phyloP scores from a whole-genome alignment of 805 yeast genomes.

The Metschnikowia sp. region DNA sequence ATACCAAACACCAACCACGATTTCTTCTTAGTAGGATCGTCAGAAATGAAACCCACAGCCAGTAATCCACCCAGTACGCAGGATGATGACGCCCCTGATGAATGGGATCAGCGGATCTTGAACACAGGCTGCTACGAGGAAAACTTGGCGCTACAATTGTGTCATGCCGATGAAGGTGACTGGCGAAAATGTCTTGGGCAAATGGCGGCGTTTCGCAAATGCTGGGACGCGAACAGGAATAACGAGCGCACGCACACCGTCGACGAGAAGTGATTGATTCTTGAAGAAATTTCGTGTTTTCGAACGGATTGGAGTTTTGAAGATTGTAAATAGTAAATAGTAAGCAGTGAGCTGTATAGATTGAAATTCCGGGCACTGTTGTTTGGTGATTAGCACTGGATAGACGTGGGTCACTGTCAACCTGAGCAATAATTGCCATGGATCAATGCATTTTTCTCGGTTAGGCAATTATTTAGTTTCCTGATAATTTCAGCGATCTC shows the following conservation, averaged over 20 bases:
- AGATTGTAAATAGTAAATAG: background rate
- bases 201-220: conserved; percentile 56
- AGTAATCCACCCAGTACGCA: background rate
- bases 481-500: too few relatives aligned
- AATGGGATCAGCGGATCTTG: conserved; percentile 69
- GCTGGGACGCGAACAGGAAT: conserved; percentile 61
- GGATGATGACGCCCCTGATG: conserved; percentile 63
- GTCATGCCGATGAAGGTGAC: conserved; percentile 79
- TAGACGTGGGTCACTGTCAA: too few relatives aligned
- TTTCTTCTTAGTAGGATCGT: too few relatives aligned
- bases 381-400: too few relatives aligned
- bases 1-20: too few relatives aligned
- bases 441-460: too few relatives aligned
- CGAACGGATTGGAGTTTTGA: background rate
- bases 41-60: conserved; percentile 1
- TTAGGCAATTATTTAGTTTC: too few relatives aligned
- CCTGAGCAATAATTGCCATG: too few relatives aligned
- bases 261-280: conserved; percentile 18
- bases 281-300: background rate
- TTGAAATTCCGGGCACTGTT: too few relatives aligned
- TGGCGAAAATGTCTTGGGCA: conserved; percentile 66
- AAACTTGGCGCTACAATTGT: conserved; percentile 64
- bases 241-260: conserved; percentile 46
- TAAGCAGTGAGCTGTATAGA: too few relatives aligned
- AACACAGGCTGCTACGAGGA: conserved; percentile 78